These are phyloP conservation scores for Phytophthora hybrid DNA, from an alignment of 352 stramenopile genomes.

Conservation along the genomic window DNA sequence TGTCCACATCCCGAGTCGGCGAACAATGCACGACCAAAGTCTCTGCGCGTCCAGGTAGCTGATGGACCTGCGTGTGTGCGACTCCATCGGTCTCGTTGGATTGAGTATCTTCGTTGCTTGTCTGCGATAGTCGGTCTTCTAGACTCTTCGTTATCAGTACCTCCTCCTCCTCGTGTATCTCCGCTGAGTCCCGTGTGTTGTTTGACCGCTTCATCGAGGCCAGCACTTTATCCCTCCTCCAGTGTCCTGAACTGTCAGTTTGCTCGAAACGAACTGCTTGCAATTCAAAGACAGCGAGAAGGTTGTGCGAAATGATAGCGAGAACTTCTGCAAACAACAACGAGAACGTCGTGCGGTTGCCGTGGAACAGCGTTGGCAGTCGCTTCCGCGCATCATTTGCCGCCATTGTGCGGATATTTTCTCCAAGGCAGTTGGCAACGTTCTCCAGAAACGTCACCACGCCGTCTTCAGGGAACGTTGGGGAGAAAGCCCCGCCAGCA, in stretches of 20 bases:
- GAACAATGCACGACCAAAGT: constrained; percentile 33
- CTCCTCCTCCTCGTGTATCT: neutral
- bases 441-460: constrained; percentile 61
- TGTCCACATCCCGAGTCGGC: constrained; percentile 41
- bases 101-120: neutral
- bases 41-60: constrained; percentile 26
- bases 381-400: constrained; percentile 29
- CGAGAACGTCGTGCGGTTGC: constrained; percentile 62
- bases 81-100: neutral
- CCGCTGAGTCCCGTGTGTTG: neutral
- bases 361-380: constrained; percentile 57
- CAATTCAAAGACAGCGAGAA: constrained; percentile 53
- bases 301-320: constrained; percentile 44
- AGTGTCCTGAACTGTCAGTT: constrained; percentile 10
- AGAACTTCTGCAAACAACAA: constrained; percentile 51
- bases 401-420: constrained; percentile 46
- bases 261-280: constrained; percentile 40
- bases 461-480: constrained; percentile 58
- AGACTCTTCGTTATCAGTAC: neutral
- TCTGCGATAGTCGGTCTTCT: neutral
- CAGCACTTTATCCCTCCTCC: constrained; percentile 8
- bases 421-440: constrained; percentile 58
- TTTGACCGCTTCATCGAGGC: constrained; percentile 13
- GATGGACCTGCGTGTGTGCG: constrained; percentile 3
- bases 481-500: constrained; percentile 55